These are phyloP conservation scores for Kurtzmaniella quercitrusa DNA, from an alignment of 1,139 yeast species.

Conservation along the genomic window DNA sequence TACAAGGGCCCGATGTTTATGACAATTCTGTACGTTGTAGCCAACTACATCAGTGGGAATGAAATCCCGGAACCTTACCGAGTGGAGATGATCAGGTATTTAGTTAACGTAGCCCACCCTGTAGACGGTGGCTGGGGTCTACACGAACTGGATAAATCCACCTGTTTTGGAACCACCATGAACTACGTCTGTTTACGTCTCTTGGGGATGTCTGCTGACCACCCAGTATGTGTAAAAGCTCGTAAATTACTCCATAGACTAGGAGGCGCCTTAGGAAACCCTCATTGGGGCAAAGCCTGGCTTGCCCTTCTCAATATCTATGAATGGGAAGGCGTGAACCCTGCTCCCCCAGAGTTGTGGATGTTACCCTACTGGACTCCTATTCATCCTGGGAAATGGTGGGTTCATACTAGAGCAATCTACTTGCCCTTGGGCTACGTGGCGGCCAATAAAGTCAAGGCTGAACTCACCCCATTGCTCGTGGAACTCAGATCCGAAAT, in stretches of 20 bases:
- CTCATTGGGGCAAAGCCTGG: constrained; percentile 99
- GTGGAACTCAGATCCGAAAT: constrained; percentile 70
- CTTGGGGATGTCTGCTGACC: constrained; percentile 68
- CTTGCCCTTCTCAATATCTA: constrained; percentile 74
- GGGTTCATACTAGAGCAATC: constrained; percentile 97
- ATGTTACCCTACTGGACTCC: constrained; percentile 76
- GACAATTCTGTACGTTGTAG: constrained; percentile 82
- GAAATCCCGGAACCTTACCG: constrained; percentile 64
- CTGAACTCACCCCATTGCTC: constrained; percentile 63
- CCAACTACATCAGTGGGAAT: constrained; percentile 65
- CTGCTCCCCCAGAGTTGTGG: constrained; percentile 97
- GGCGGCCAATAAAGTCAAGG: constrained; percentile 51
- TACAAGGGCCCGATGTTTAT: constrained; percentile 98
- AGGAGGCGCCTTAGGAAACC: constrained; percentile 88
- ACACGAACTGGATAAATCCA: constrained; percentile 85
- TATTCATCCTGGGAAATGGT: constrained; percentile 95
- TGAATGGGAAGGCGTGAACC: constrained; percentile 96
- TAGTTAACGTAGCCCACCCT: constrained; percentile 88
- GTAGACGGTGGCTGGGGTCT: constrained; percentile 99
- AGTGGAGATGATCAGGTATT: constrained; percentile 72
- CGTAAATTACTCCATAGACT: constrained; percentile 61
- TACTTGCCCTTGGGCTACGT: constrained; percentile 85
- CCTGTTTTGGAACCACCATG: constrained; percentile 90
- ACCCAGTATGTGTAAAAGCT: constrained; percentile 79
- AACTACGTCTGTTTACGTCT: constrained; percentile 78